Percentiles rank a stretch among this genome's conserved stretches.
phyloP scores from a whole-genome alignment of 768 basidiomycete genomes.

The Lactarius evosmus region DNA sequence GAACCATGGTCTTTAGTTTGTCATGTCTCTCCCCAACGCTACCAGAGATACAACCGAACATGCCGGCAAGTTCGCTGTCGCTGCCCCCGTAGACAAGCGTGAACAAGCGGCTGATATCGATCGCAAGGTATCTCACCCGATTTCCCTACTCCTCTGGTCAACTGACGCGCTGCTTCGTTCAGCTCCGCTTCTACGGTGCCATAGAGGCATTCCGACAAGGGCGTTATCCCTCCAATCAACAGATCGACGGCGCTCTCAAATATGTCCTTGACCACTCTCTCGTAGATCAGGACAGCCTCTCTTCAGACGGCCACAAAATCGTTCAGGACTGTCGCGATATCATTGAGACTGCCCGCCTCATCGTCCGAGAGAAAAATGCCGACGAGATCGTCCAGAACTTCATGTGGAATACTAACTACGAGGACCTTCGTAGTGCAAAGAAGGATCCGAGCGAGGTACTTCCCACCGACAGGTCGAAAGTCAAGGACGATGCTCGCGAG shows the following conservation, averaged over 20 bases:
- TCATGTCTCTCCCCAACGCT: constrained; percentile 67
- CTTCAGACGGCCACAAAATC: constrained; percentile 72
- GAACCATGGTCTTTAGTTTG: neutral
- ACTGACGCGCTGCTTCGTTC: neutral
- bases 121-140: constrained; percentile 51
- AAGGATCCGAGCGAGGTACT: constrained; percentile 40
- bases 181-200: constrained; percentile 77
- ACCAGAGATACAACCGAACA: constrained; percentile 57
- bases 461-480: constrained; percentile 55
- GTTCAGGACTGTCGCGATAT: constrained; percentile 77
- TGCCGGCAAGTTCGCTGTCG: constrained; percentile 54
- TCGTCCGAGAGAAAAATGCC: constrained; percentile 80
- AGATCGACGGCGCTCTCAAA: constrained; percentile 69
- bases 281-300: constrained; percentile 63
- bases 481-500: constrained; percentile 55
- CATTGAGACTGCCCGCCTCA: constrained; percentile 64
- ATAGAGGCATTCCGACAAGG: constrained; percentile 79
- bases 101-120: constrained; percentile 72
- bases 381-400: constrained; percentile 94
- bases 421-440: constrained; percentile 44
- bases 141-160: neutral
- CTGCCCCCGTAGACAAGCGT: constrained; percentile 58
- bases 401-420: constrained; percentile 70
- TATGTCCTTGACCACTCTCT: constrained; percentile 62
- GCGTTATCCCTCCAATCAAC: constrained; percentile 73